A percentile compares a stretch with the other conserved stretches of the same genome.
Evolutionary conservation across 805 yeast genomes (phyloP).

Genomic region (Debaryomyces hansenii): DNA sequence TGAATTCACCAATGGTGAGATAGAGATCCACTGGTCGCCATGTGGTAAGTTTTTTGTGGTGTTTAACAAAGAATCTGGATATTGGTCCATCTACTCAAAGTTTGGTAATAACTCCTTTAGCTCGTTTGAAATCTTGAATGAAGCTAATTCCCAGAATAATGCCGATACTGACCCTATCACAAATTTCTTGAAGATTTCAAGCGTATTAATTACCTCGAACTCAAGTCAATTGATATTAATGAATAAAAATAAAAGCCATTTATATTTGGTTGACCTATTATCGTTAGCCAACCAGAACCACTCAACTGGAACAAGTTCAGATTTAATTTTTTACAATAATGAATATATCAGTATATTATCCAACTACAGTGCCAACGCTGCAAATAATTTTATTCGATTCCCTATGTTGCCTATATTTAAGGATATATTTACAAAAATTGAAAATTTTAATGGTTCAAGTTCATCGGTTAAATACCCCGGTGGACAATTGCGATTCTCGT

Average conservation of each 20-base stretch:
- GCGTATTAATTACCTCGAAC: slow-evolving; percentile 25
- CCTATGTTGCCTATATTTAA: slow-evolving; percentile 34
- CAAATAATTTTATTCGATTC: slow-evolving; percentile 18
- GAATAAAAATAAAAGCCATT: slow-evolving; percentile 11
- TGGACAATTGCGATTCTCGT: slow-evolving; percentile 23
- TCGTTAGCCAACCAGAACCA: background rate
- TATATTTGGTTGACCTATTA: slow-evolving; percentile 24
- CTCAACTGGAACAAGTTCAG: slow-evolving; percentile 5
- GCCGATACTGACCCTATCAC: slow-evolving; percentile 10
- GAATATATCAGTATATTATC: slow-evolving; percentile 26
- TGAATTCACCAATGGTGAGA: background rate
- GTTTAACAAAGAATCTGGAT: slow-evolving; percentile 16
- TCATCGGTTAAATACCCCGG: slow-evolving; percentile 15
- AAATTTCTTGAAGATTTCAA: slow-evolving; percentile 26
- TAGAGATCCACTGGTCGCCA: slow-evolving; percentile 30
- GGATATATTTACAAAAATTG: slow-evolving; percentile 20
- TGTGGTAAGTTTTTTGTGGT: slow-evolving; percentile 33
- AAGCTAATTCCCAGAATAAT: slow-evolving; percentile 12
- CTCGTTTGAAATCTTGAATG: slow-evolving; percentile 22
- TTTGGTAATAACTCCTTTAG: slow-evolving; percentile 34
- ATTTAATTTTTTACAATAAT: slow-evolving; percentile 21
- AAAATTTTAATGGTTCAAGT: slow-evolving; percentile 13
- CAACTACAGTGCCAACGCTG: slow-evolving; percentile 6
- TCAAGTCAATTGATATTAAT: slow-evolving; percentile 16
- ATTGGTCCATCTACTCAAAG: slow-evolving; percentile 34